Conservation (phyloP, 106 monocot genomes). For the Cymbidium sinense region DNA sequence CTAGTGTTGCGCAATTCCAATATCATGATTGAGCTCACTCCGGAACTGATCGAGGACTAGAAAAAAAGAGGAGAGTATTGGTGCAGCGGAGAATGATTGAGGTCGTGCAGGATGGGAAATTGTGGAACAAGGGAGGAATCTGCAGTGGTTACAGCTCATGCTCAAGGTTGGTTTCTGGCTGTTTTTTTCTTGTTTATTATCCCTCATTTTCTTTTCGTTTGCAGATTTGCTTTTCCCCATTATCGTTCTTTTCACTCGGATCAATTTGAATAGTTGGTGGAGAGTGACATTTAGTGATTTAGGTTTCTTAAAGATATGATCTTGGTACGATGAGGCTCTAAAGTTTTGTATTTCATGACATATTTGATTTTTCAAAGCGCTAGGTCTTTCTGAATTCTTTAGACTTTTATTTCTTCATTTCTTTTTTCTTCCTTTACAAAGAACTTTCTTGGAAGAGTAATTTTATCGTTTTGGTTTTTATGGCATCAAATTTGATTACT, state of each 20-base stretch:
- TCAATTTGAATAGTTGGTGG: not conserved
- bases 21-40: not conserved
- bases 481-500: not conserved
- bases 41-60: not conserved
- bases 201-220: not conserved
- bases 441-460: not conserved
- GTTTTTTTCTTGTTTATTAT: not conserved
- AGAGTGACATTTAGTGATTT: not conserved
- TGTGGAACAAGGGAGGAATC: conserved; percentile 95
- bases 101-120: conserved; percentile 62
- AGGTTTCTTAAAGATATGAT: not conserved
- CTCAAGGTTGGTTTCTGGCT: conserved; percentile 1
- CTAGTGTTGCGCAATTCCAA: not conserved
- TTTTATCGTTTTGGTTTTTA: not conserved
- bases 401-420: not conserved
- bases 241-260: not conserved
- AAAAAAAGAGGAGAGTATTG: not conserved
- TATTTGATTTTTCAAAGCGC: not conserved
- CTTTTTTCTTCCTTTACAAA: not conserved
- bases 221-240: not conserved
- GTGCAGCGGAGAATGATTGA: not conserved
- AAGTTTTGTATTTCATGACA: not conserved
- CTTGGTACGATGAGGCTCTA: not conserved
- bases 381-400: not conserved
- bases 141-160: conserved; percentile 75